A percentile compares a stretch with the other conserved stretches of the same genome.
Evolutionary conservation across 2,329 filamentous ascomycete species (phyloP).

Genomic region (Fulvia fulva): DNA sequence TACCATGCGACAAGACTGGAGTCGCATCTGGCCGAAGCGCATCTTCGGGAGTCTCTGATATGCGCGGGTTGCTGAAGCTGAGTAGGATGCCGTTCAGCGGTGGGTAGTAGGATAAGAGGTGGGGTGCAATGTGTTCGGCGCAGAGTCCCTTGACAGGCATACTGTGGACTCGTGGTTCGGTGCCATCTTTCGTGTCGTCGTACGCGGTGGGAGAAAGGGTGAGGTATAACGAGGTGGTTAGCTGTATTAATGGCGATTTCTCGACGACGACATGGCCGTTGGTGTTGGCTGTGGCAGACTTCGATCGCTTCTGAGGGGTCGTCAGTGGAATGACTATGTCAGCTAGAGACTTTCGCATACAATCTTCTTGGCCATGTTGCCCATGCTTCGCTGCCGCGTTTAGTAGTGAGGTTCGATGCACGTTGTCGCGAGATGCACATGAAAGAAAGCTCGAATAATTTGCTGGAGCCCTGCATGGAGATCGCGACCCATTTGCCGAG

Average conservation of each 20-base stretch:
- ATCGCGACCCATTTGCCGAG: not conserved
- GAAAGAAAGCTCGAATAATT: not conserved
- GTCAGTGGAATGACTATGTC: not conserved
- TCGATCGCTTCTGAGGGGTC: not conserved
- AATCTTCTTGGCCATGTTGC: constrained; percentile 1
- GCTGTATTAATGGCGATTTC: constrained; percentile 68
- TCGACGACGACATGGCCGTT: not conserved
- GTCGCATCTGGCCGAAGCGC: constrained; percentile 2
- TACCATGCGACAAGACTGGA: constrained; percentile 42
- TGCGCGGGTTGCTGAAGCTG: constrained; percentile 64
- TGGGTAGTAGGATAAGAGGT: constrained; percentile 73
- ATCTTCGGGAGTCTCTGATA: constrained; percentile 49
- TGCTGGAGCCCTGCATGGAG: not conserved
- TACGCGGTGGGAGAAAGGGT: constrained; percentile 69
- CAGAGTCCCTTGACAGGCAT: constrained; percentile 67
- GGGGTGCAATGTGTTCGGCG: constrained; percentile 69
- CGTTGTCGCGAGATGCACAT: not conserved
- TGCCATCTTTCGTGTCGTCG: constrained; percentile 12
- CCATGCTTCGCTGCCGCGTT: not conserved
- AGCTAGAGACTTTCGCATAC: not conserved
- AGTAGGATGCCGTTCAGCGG: constrained; percentile 70
- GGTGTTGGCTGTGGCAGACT: not conserved
- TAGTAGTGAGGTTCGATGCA: not conserved
- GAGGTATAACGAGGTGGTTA: constrained; percentile 77
- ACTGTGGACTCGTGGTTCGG: constrained; percentile 29